Evolutionary conservation across 2,329 filamentous ascomycete genomes (phyloP).

Genomic region (Xylariaceae sp.): DNA sequence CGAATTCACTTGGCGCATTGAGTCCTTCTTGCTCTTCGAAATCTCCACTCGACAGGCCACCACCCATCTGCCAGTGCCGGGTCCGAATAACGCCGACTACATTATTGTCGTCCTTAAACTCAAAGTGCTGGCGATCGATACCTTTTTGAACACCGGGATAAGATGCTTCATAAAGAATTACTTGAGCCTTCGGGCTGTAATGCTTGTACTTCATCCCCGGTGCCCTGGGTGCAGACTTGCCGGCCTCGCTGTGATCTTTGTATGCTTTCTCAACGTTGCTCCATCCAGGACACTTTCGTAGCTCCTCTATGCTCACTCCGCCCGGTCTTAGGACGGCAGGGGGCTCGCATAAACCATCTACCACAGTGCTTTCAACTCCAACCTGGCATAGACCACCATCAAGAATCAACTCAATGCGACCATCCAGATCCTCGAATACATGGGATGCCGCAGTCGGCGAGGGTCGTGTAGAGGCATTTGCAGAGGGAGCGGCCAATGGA

Average conservation of each 20-base stretch:
- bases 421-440: slow-evolving; percentile 77
- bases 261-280: slow-evolving; percentile 72
- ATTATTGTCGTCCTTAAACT: slow-evolving; percentile 14
- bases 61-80: slow-evolving; percentile 45
- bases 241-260: slow-evolving; percentile 65
- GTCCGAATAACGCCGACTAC: slow-evolving; percentile 53
- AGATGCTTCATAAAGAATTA: slow-evolving; percentile 70
- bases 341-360: slow-evolving; percentile 78
- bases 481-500: slow-evolving; percentile 85
- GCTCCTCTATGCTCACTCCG: slow-evolving; percentile 75
- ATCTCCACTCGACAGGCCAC: slow-evolving; percentile 35
- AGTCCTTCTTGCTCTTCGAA: slow-evolving; percentile 30
- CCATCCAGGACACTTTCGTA: slow-evolving; percentile 74
- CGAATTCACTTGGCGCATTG: slow-evolving; percentile 20
- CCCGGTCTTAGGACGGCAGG: slow-evolving; percentile 82
- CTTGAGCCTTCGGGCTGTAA: slow-evolving; percentile 84
- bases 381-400: slow-evolving; percentile 84
- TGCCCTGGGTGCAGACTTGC: slow-evolving; percentile 65
- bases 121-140: slow-evolving; percentile 35
- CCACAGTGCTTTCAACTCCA: slow-evolving; percentile 94
- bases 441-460: slow-evolving; percentile 88
- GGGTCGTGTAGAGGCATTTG: slow-evolving; percentile 89
- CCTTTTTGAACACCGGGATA: slow-evolving; percentile 34
- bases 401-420: slow-evolving; percentile 77
- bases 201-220: slow-evolving; percentile 99